Conservation (phyloP, 257 asterid genomes). For the Verbena officinalis region DNA sequence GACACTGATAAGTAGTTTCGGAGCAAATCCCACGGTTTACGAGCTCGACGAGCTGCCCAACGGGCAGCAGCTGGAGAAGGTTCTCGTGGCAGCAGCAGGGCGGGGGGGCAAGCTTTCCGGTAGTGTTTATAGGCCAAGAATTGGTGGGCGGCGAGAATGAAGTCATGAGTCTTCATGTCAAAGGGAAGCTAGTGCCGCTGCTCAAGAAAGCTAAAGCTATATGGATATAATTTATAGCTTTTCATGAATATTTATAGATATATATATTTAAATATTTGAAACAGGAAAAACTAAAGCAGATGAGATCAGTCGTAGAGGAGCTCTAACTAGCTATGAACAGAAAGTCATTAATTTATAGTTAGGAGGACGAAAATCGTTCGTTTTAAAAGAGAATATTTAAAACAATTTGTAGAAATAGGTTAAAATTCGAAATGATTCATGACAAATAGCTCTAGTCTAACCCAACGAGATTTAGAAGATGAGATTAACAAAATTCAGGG, state of each 20-base stretch:
- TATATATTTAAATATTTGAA: too few species aligned
- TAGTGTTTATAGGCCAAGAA: conserved; percentile 56
- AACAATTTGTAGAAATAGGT: too few species aligned
- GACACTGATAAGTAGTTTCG: conserved; percentile 55
- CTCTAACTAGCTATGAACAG: neutral
- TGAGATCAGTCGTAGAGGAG: conserved; percentile 17
- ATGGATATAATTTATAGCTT: conserved; percentile 40
- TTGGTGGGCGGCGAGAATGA: conserved; percentile 60
- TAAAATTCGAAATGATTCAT: too few species aligned
- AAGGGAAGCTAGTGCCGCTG: conserved; percentile 57
- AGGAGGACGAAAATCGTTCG: too few species aligned
- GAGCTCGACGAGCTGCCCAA: conserved; percentile 61
- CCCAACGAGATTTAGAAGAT: too few species aligned
- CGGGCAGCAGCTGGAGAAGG: conserved; percentile 53
- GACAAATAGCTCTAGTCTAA: too few species aligned
- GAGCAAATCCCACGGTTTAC: conserved; percentile 55
- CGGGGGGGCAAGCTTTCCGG: conserved; percentile 42
- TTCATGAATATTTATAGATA: neutral
- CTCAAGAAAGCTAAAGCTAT: conserved; percentile 71
- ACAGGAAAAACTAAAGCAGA: too few species aligned
- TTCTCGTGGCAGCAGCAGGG: conserved; percentile 38
- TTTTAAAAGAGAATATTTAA: too few species aligned
- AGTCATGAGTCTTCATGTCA: conserved; percentile 64
- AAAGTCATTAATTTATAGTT: conserved; percentile 17
- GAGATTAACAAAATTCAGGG: too few species aligned